These are phyloP conservation scores for Penicillium sp. DNA, from an alignment of 2,329 filamentous ascomycete genomes.

Conservation along the genomic window DNA sequence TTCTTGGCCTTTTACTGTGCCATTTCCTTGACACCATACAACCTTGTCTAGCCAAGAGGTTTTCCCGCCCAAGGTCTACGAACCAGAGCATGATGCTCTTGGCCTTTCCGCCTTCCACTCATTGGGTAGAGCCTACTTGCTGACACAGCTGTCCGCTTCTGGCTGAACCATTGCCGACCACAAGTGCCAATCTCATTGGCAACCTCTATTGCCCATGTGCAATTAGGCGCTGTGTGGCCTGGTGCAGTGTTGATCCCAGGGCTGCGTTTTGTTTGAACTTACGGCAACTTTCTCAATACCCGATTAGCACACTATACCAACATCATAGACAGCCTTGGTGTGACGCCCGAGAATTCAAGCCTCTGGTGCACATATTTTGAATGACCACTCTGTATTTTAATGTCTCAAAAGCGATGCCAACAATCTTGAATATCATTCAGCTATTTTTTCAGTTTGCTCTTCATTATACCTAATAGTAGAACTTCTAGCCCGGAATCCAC, in stretches of 20 bases:
- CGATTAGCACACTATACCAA: not conserved
- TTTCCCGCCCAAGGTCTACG: not conserved
- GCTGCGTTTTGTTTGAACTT: not conserved
- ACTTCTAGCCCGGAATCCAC: no score
- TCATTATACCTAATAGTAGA: no score
- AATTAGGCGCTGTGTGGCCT: not conserved
- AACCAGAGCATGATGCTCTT: not conserved
- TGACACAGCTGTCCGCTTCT: not conserved
- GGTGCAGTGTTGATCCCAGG: not conserved
- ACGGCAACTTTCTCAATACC: not conserved
- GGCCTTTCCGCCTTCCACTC: not conserved
- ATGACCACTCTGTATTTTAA: constrained; percentile 4
- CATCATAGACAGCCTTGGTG: not conserved
- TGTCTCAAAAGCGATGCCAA: constrained; percentile 5
- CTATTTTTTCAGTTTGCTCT: not conserved
- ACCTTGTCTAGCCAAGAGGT: not conserved
- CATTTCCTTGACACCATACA: not conserved
- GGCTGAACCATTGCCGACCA: not conserved
- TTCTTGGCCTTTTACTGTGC: not conserved
- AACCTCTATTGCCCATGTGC: not conserved
- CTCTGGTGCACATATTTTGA: constrained; percentile 1
- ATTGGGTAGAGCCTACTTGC: not conserved
- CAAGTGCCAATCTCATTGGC: not conserved
- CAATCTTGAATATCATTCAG: not conserved
- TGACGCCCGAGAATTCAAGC: not conserved